Conservation (phyloP, 495 filamentous ascomycete genomes). For the Penicillium mononematosum region DNA sequence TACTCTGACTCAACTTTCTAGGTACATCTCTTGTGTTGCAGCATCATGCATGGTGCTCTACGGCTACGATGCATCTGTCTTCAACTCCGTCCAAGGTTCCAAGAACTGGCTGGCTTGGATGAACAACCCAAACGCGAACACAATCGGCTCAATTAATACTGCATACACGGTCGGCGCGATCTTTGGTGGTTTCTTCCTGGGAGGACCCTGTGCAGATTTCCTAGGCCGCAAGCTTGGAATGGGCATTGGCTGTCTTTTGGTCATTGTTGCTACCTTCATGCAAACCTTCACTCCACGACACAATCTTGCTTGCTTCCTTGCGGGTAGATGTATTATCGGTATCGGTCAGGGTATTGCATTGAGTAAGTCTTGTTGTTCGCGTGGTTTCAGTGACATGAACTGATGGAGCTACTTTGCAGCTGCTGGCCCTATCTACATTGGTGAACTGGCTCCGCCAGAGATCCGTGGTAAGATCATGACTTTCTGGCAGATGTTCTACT, state of each 20-base stretch:
- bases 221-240: conserved; percentile 59
- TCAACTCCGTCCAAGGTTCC: conserved; percentile 61
- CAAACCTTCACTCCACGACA: conserved; percentile 57
- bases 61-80: conserved; percentile 66
- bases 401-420: conserved; percentile 28
- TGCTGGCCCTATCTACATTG: conserved; percentile 61
- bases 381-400: background rate
- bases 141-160: conserved; percentile 59
- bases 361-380: conserved; percentile 40
- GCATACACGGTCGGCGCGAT: conserved; percentile 64
- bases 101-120: conserved; percentile 60
- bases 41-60: conserved; percentile 68
- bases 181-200: conserved; percentile 60
- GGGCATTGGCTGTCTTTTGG: conserved; percentile 54
- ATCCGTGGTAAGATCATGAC: conserved; percentile 64
- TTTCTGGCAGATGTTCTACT: conserved; percentile 69
- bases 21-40: conserved; percentile 62
- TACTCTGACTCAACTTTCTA: conserved; percentile 18
- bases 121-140: conserved; percentile 48
- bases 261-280: conserved; percentile 61
- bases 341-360: conserved; percentile 64
- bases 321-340: conserved; percentile 61
- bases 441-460: conserved; percentile 56
- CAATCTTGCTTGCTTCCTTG: conserved; percentile 59
- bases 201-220: conserved; percentile 56